These are phyloP conservation scores for Ascochyta fabae DNA, from an alignment of 2,329 filamentous ascomycete species.

Conservation along the genomic window DNA sequence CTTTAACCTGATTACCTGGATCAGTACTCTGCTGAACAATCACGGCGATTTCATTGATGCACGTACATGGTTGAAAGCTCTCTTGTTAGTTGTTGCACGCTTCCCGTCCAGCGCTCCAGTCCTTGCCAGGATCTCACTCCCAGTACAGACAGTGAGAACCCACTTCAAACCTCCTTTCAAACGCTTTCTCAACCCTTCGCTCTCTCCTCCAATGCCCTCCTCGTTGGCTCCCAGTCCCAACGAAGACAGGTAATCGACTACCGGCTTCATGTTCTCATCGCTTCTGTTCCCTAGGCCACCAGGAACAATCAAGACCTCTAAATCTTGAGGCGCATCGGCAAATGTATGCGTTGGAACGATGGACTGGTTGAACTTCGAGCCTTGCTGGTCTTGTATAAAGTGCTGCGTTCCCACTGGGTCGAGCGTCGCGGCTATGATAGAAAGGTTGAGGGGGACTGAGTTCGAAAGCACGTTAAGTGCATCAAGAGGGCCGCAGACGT, in stretches of 20 bases:
- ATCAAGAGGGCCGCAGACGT: slow-evolving; percentile 55
- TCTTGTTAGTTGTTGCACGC: slow-evolving; percentile 72
- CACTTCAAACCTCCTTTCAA: slow-evolving; percentile 52
- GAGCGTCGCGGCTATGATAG: slow-evolving; percentile 43
- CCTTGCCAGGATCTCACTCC: slow-evolving; percentile 63
- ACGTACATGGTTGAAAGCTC: slow-evolving; percentile 54
- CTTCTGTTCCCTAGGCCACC: slow-evolving; percentile 62
- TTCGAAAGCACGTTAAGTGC: slow-evolving; percentile 51
- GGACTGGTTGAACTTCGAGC: slow-evolving; percentile 43
- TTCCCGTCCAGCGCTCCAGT: slow-evolving; percentile 66
- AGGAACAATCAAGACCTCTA: slow-evolving; percentile 71
- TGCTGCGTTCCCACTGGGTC: slow-evolving; percentile 44
- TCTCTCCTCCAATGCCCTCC: slow-evolving; percentile 27
- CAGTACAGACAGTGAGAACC: slow-evolving; percentile 72
- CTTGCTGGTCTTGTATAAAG: slow-evolving; percentile 10
- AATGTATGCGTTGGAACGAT: slow-evolving; percentile 64
- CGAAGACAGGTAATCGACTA: slow-evolving; percentile 42
- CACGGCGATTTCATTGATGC: neutral
- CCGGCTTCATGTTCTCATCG: slow-evolving; percentile 39
- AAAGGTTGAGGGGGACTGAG: slow-evolving; percentile 35
- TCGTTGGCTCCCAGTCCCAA: slow-evolving; percentile 56
- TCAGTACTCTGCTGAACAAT: slow-evolving; percentile 1
- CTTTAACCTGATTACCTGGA: slow-evolving; percentile 45
- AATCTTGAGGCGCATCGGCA: slow-evolving; percentile 53
- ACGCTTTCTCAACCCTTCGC: slow-evolving; percentile 48